A percentile compares a stretch with the other conserved stretches of the same genome.
These are phyloP conservation scores for Teratosphaeria gauchensis DNA, from an alignment of 2,329 filamentous ascomycete genomes.

Conservation along the genomic window DNA sequence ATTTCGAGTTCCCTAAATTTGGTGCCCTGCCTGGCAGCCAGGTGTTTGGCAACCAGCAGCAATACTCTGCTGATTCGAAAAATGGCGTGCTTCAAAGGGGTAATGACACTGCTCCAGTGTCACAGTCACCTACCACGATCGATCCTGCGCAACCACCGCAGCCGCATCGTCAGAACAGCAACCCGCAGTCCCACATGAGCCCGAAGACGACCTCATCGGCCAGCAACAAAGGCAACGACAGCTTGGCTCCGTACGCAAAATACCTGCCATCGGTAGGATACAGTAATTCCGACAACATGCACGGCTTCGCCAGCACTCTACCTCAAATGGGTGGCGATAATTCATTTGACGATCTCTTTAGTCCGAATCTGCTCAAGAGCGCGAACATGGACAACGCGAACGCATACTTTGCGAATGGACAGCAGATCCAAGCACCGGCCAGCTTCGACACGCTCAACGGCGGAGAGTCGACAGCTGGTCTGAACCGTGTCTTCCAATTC, in stretches of 20 bases:
- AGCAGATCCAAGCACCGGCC: constrained; percentile 10
- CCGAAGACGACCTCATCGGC: constrained; percentile 9
- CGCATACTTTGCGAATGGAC: constrained; percentile 17
- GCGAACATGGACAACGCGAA: constrained; percentile 28
- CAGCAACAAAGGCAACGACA: constrained; percentile 16
- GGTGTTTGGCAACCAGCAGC: constrained; percentile 31
- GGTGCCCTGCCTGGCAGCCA: constrained; percentile 57
- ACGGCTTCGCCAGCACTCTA: constrained; percentile 24
- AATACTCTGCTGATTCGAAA: constrained; percentile 17
- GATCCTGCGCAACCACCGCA: background rate
- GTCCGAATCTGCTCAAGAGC: constrained; percentile 43
- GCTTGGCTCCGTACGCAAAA: constrained; percentile 7
- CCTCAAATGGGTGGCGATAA: constrained; percentile 25
- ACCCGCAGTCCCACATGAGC: constrained; percentile 24
- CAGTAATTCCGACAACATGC: constrained; percentile 26
- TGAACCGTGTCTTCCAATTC: constrained; percentile 42
- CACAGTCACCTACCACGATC: constrained; percentile 12
- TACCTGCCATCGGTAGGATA: constrained; percentile 18
- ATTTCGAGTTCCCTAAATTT: constrained; percentile 94
- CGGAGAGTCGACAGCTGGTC: constrained; percentile 34
- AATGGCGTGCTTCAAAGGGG: constrained; percentile 30
- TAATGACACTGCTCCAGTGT: constrained; percentile 16
- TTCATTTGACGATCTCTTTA: constrained; percentile 50
- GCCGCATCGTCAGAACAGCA: constrained; percentile 14
- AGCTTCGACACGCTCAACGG: constrained; percentile 23